These are phyloP conservation scores for Talaromyces sp. DNA, from an alignment of 2,329 filamentous ascomycete genomes.

Conservation along the genomic window DNA sequence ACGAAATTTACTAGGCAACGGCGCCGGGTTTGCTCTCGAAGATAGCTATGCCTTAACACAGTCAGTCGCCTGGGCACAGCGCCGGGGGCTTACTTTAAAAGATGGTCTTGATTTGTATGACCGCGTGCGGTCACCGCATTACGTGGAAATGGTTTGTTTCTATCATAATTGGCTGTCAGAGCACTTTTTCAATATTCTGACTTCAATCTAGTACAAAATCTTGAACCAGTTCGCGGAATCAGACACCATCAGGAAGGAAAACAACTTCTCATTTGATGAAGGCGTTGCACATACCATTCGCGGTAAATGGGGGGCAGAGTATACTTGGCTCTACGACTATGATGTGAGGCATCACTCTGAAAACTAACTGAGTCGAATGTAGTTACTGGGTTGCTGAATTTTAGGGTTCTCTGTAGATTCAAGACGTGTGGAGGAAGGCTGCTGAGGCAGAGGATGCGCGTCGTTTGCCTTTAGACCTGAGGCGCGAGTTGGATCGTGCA, in stretches of 20 bases:
- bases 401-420: background rate
- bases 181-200: no score
- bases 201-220: constrained; percentile 1
- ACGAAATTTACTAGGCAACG: background rate
- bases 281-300: background rate
- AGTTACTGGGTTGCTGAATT: background rate
- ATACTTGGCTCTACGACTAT: constrained; percentile 2
- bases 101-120: background rate
- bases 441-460: background rate
- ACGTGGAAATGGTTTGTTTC: background rate
- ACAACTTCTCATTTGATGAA: constrained; percentile 1
- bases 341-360: background rate
- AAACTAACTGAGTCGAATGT: background rate
- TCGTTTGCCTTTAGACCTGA: background rate
- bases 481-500: background rate
- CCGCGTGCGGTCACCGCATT: constrained; percentile 4
- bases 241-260: background rate
- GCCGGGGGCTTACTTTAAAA: background rate
- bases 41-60: constrained; percentile 8
- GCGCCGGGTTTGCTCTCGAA: constrained; percentile 12
- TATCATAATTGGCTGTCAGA: background rate
- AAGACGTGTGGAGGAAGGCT: constrained; percentile 2
- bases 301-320: background rate
- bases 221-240: background rate
- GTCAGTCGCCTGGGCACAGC: constrained; percentile 8